phyloP scores from a whole-genome alignment of 306 rosid species.

The Erythrophleum fordii region DNA sequence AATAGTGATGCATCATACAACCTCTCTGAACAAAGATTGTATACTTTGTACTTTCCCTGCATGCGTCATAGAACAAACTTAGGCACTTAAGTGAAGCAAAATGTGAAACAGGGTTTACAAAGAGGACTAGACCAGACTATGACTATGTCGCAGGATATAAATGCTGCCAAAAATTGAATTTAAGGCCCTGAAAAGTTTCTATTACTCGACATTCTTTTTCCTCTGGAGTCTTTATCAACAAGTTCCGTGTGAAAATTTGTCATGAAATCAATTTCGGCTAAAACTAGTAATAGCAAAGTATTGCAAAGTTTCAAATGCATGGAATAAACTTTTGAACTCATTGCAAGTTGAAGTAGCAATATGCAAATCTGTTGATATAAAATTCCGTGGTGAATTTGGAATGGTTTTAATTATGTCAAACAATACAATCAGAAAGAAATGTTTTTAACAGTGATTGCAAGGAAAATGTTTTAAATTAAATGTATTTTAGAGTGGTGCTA shows the following conservation, averaged over 20 bases:
- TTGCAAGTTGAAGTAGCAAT: conserved; percentile 10
- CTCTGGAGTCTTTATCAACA: background rate
- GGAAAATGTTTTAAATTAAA: no score
- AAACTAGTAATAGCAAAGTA: background rate
- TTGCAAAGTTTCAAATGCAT: background rate
- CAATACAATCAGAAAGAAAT: no score
- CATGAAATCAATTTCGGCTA: background rate
- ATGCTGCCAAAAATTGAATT: background rate
- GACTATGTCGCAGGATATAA: background rate
- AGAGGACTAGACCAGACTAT: background rate
- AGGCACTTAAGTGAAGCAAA: background rate
- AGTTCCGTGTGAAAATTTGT: background rate
- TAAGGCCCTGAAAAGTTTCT: background rate
- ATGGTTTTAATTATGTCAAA: no score
- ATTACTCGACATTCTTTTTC: background rate
- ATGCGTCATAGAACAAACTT: background rate
- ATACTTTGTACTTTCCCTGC: conserved; percentile 95
- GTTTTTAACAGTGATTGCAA: no score
- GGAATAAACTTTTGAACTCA: background rate
- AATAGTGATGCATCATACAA: conserved; percentile 88
- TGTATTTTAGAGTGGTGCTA: no score
- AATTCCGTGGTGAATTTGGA: no score
- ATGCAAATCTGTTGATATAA: no score
- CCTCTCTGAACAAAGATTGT: conserved; percentile 98
- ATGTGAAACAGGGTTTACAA: background rate